Base-by-base conservation (phyloP, 768 basidiomycete genomes). In the Pisolithus marmoratus region DNA sequence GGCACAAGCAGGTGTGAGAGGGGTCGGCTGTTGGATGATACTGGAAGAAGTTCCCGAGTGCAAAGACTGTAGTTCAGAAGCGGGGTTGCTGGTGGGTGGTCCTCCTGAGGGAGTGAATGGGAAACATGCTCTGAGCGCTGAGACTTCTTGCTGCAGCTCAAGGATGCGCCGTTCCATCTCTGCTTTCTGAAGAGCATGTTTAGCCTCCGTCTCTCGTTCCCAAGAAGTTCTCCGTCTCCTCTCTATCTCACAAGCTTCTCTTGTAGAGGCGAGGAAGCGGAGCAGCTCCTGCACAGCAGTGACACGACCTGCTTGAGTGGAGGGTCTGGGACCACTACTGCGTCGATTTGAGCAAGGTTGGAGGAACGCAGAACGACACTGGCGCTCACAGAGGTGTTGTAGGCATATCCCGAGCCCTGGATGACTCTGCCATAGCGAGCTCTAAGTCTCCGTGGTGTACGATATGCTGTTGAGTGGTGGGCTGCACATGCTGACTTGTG, bases 191-290 rank as follows among this genome's bases (percentile, higher is more conserved):
- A 81, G 77, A 14, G 66, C 58, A 47, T 73, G 75, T 58, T 75
- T 84, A 9, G 75, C 75, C 68, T 87, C 87, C 54, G 85, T 82
- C 52, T 84, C 82, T 56, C 77, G 72, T 59, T 90, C 87, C 86
- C 87, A 89, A 36, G 72, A 77, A 8, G 75, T 50, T 45, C 85
- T 72, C 19, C 87, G 75, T 56, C 72, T 78, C 37, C 72, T 70
- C 56, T 89, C 87, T 17, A 70, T 73, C 47, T 84, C 83, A 42
- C 82, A 80, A 0, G 80, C 78, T 29, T 85, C 78, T 56, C 74
- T 75, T 1, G 81, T 81, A 1, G 77, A 73, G n/a, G 74, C 64
- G 7, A 85, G 65, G 48, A 81, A 73, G n/a, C 80, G 77, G 51
- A 82, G 62, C 36, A 87, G 72, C 56, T 87, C 82, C 15, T 84